Evolutionary conservation across 2,329 filamentous ascomycete genomes (phyloP), one percentile per base, ranked within the genome.

Genomic region (Nectriaceae sp.): DNA sequence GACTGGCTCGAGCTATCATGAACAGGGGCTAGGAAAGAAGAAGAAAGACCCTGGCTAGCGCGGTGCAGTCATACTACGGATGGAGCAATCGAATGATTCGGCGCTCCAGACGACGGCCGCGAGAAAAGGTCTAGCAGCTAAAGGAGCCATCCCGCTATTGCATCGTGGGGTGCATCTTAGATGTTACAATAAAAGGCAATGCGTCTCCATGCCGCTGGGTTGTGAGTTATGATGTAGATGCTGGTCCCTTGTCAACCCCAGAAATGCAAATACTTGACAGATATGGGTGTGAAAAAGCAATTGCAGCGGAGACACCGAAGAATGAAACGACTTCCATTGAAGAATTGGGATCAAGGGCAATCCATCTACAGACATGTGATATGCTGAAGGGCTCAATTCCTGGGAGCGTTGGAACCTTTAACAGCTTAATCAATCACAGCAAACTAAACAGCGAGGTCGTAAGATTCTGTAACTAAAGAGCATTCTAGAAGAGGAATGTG

Each of bases 171-270:
- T 37, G 45, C 10, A 40, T 47, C n/a, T 47, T n/a, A n/a, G n/a
- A 31, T 16, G 45, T 39, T 33, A 42, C 42, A 21, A 47, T 15
- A 24, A 47, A 39, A 43, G 42, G 22, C 45, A 47, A 33, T 37
- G 33, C 18, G 8, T 37, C 33, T 18, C 33, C 33, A 11, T 6
- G 10, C 18, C 18, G 33, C 33, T 37, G 33, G 33, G 33, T 37
- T 37, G 10, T 11, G 10, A 16, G 16, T 18, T 37, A 18, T 37
- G 33, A 10, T 15, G 10, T 10, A 31, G 15, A 31, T 31, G 15
- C 15, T 31, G 26, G 26, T 31, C 26, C 26, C 26, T n/a, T n/a
- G 26, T 31, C 26, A 31, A 31, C 26, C 26, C 26, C 26, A 15
- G 26, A 31, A 15, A n/a, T 31, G 10, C 26, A 8, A 31, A 15